Evolutionary conservation across 768 basidiomycete genomes (phyloP).

Genomic region (Termitomyces heimii): DNA sequence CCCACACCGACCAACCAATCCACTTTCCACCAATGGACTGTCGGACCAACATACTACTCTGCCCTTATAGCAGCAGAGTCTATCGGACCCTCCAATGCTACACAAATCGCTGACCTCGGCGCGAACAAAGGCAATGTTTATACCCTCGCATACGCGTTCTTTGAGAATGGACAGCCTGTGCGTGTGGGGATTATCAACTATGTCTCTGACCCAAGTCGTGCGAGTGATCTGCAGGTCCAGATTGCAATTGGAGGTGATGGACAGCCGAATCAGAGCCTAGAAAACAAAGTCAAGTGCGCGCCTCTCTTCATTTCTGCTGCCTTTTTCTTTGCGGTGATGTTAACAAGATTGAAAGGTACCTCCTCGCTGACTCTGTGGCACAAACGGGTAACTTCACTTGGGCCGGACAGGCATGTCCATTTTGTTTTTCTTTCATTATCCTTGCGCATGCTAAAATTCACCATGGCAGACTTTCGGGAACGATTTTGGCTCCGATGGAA

Average conservation of each 20-base stretch:
- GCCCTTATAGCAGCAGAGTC: slow-evolving; percentile 65
- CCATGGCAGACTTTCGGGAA: slow-evolving; percentile 48
- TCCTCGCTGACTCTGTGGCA: slow-evolving; percentile 39
- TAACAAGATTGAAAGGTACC: slow-evolving; percentile 36
- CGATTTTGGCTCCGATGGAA: slow-evolving; percentile 59
- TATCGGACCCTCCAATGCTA: slow-evolving; percentile 52
- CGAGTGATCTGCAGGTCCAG: slow-evolving; percentile 45
- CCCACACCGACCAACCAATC: slow-evolving; percentile 51
- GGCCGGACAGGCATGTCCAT: slow-evolving; percentile 46
- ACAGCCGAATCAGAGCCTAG: slow-evolving; percentile 31
- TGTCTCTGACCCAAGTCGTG: slow-evolving; percentile 53
- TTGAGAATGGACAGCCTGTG: slow-evolving; percentile 56
- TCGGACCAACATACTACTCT: slow-evolving; percentile 74
- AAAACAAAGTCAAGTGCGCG: slow-evolving; percentile 48
- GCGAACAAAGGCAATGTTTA: slow-evolving; percentile 44
- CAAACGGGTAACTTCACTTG: slow-evolving; percentile 56
- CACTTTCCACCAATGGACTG: slow-evolving; percentile 62
- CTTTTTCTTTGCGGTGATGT: neutral
- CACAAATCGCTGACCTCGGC: slow-evolving; percentile 61
- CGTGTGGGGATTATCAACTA: slow-evolving; percentile 72
- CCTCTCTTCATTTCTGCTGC: neutral
- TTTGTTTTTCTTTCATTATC: neutral
- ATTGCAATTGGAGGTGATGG: slow-evolving; percentile 44
- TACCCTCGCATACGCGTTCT: slow-evolving; percentile 69
- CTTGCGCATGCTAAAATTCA: neutral